A percentile compares a stretch with the other conserved stretches of the same genome.
These are phyloP conservation scores for Calonectria naviculata DNA, from an alignment of 2,329 filamentous ascomycete genomes.

Conservation along the genomic window DNA sequence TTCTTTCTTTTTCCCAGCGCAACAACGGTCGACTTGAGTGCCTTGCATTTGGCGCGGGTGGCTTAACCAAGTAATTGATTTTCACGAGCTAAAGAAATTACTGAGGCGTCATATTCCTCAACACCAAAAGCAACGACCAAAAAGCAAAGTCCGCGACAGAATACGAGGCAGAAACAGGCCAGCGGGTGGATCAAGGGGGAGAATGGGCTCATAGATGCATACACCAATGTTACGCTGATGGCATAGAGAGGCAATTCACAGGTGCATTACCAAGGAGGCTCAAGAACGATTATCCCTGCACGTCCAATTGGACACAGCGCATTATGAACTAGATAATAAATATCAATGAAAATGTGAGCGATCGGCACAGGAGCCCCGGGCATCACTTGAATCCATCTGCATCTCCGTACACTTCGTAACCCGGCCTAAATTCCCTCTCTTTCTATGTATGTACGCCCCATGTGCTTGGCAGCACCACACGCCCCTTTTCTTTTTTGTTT, in stretches of 20 bases:
- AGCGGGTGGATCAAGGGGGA: background rate
- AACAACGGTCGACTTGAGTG: background rate
- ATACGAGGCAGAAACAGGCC: background rate
- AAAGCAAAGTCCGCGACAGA: background rate
- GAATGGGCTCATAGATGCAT: background rate
- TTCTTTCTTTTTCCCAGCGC: background rate
- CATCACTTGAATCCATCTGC: slow-evolving; percentile 1
- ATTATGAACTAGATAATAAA: slow-evolving; percentile 6
- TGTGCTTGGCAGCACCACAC: background rate
- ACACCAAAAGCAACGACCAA: background rate
- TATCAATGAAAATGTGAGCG: background rate
- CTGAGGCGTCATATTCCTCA: background rate
- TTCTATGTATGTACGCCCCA: slow-evolving; percentile 2
- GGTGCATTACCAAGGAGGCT: background rate
- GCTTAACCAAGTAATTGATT: background rate
- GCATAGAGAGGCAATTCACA: background rate
- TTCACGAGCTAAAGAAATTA: background rate
- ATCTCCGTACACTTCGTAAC: slow-evolving; percentile 4
- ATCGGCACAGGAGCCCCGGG: background rate
- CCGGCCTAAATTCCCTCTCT: background rate
- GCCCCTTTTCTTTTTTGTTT: background rate
- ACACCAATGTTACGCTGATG: background rate
- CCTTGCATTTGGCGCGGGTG: background rate
- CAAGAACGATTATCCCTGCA: background rate
- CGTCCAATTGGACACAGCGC: background rate